These are phyloP conservation scores for Pseudognaphalium luteoalbum DNA, from an alignment of 129 eudicot genomes.

Conservation along the genomic window DNA sequence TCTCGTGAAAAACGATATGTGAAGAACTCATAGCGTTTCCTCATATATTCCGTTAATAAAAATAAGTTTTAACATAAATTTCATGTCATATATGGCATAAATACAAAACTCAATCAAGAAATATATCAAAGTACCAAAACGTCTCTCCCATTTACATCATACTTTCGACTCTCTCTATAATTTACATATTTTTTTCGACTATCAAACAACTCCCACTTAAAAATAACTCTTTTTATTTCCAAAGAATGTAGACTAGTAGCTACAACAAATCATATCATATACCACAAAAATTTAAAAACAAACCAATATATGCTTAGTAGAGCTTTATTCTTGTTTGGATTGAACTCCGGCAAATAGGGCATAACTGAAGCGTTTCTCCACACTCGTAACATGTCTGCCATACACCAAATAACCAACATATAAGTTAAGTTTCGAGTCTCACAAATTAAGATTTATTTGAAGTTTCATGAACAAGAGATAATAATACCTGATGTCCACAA, in stretches of 20 bases:
- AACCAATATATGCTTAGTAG: conserved; percentile 40
- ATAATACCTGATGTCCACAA: conserved; percentile 95
- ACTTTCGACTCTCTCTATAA: neutral
- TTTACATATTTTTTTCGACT: neutral
- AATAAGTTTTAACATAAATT: too few relatives aligned
- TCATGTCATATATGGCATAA: too few relatives aligned
- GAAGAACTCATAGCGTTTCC: too few relatives aligned
- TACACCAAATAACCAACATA: conserved; percentile 4
- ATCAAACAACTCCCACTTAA: neutral
- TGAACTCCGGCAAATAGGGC: conserved; percentile 82
- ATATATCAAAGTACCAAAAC: neutral
- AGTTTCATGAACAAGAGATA: neutral
- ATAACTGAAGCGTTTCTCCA: conserved; percentile 62
- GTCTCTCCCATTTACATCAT: neutral
- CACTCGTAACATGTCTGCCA: conserved; percentile 88
- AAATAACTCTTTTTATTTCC: neutral
- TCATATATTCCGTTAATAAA: too few relatives aligned
- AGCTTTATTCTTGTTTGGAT: conserved; percentile 87
- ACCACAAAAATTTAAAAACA: neutral
- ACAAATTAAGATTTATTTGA: neutral
- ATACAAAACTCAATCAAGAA: neutral
- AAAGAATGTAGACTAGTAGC: conserved; percentile 16
- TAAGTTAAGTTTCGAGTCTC: neutral
- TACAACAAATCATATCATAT: conserved; percentile 15
- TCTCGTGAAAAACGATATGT: too few relatives aligned